A percentile compares a stretch with the other conserved stretches of the same genome.
phyloP scores from a whole-genome alignment of 139 green algal species.

The Haematococcus sp. region DNA sequence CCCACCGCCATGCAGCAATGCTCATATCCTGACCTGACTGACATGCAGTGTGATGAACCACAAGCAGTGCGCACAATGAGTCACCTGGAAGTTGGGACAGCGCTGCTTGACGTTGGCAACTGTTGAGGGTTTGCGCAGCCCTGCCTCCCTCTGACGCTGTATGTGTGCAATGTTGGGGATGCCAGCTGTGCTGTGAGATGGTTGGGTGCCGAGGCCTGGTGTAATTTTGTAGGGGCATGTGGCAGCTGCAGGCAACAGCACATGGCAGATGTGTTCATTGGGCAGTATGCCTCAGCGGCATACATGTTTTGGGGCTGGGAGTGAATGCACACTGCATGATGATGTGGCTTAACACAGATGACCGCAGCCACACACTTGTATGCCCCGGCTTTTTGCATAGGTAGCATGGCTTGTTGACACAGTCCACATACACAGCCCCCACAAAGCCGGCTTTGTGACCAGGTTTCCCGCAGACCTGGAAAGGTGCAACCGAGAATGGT shows the following conservation, averaged over 20 bases:
- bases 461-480: slow-evolving; percentile 77
- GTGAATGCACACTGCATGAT: too few species aligned
- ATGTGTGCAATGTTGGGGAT: neutral
- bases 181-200: neutral
- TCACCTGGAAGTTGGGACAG: too few species aligned
- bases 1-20: too few species aligned
- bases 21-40: too few species aligned
- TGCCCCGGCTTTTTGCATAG: slow-evolving; percentile 83
- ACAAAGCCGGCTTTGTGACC: slow-evolving; percentile 87
- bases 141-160: neutral
- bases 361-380: slow-evolving; percentile 46
- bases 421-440: slow-evolving; percentile 79
- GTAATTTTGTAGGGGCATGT: slow-evolving; percentile 74
- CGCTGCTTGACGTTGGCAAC: neutral
- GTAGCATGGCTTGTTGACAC: slow-evolving; percentile 81
- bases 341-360: too few species aligned
- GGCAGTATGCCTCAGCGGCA: too few species aligned
- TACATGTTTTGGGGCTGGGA: too few species aligned
- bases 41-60: too few species aligned
- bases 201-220: neutral
- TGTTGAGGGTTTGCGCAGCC: neutral
- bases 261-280: too few species aligned
- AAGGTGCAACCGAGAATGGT: neutral
- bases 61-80: too few species aligned
- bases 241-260: slow-evolving; percentile 20